These are phyloP conservation scores for Blakeslea trispora DNA, from an alignment of 371 early-diverging fungal genomes.

Conservation along the genomic window DNA sequence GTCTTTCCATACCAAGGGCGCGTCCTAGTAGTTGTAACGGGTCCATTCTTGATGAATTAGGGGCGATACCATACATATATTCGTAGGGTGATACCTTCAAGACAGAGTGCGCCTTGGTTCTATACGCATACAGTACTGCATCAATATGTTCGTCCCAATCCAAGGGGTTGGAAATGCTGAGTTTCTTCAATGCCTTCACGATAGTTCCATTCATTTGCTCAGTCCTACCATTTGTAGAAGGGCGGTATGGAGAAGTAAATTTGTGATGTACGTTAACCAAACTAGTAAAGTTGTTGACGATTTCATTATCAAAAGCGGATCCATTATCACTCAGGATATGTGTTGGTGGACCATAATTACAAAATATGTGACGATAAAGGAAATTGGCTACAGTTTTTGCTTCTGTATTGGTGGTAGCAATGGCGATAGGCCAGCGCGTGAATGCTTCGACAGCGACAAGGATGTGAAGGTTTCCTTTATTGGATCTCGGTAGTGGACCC, in stretches of 20 bases:
- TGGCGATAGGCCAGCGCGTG: slow-evolving; percentile 43
- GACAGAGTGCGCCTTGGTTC: background rate
- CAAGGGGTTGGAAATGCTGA: background rate
- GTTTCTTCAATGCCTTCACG: slow-evolving; percentile 8
- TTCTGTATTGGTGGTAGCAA: slow-evolving; percentile 28
- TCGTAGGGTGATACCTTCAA: slow-evolving; percentile 11
- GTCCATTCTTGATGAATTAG: background rate
- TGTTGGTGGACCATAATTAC: slow-evolving; percentile 29
- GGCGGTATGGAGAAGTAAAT: slow-evolving; percentile 19
- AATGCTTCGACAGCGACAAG: slow-evolving; percentile 46
- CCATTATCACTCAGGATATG: slow-evolving; percentile 16
- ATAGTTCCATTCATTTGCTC: slow-evolving; percentile 26
- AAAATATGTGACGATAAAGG: slow-evolving; percentile 37
- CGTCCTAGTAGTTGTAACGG: slow-evolving; percentile 1
- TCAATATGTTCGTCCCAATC: background rate
- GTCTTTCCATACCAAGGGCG: slow-evolving; percentile 1
- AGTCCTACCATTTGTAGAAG: slow-evolving; percentile 18
- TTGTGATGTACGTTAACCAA: slow-evolving; percentile 1
- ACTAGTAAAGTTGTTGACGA: background rate
- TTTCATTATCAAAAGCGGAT: slow-evolving; percentile 6
- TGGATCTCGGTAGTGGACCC: slow-evolving; percentile 24
- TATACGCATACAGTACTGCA: slow-evolving; percentile 13
- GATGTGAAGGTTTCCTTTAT: slow-evolving; percentile 40
- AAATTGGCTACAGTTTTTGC: slow-evolving; percentile 33
- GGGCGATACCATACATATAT: background rate